Evolutionary conservation across 2,329 filamentous ascomycete species (phyloP).

Genomic region (Claviceps capensis): DNA sequence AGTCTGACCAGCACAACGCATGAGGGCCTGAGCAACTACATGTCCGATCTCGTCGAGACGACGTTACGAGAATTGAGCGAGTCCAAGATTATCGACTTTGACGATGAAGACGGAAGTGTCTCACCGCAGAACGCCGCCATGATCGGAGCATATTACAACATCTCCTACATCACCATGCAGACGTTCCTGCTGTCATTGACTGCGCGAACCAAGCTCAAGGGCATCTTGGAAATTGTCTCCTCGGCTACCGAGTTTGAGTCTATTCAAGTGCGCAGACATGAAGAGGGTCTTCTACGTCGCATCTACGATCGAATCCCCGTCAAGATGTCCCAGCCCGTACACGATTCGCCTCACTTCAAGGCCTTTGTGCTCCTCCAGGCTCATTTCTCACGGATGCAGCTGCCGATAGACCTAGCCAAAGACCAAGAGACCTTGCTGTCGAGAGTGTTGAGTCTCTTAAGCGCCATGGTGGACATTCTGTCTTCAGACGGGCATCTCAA

Average conservation of each 20-base stretch:
- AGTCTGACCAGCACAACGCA: slow-evolving; percentile 77
- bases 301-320: slow-evolving; percentile 93
- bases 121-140: slow-evolving; percentile 88
- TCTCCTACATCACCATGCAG: slow-evolving; percentile 98
- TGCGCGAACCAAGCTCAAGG: slow-evolving; percentile 85
- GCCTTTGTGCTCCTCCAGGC: slow-evolving; percentile 94
- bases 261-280: slow-evolving; percentile 86
- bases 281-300: slow-evolving; percentile 72
- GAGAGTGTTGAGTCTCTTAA: slow-evolving; percentile 77
- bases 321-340: slow-evolving; percentile 79
- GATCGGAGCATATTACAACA: slow-evolving; percentile 98
- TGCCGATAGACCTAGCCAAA: slow-evolving; percentile 89
- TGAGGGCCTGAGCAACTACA: slow-evolving; percentile 82
- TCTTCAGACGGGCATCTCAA: slow-evolving; percentile 94
- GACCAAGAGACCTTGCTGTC: slow-evolving; percentile 82
- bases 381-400: slow-evolving; percentile 93
- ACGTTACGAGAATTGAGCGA: slow-evolving; percentile 83
- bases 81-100: slow-evolving; percentile 89
- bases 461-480: slow-evolving; percentile 85
- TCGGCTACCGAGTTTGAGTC: slow-evolving; percentile 94
- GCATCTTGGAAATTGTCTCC: slow-evolving; percentile 90
- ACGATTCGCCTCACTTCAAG: slow-evolving; percentile 96
- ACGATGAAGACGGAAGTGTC: slow-evolving; percentile 84
- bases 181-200: slow-evolving; percentile 88
- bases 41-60: slow-evolving; percentile 88